phyloP scores from a whole-genome alignment of 2,329 filamentous ascomycete species.

The Arthrocladium fulminans region DNA sequence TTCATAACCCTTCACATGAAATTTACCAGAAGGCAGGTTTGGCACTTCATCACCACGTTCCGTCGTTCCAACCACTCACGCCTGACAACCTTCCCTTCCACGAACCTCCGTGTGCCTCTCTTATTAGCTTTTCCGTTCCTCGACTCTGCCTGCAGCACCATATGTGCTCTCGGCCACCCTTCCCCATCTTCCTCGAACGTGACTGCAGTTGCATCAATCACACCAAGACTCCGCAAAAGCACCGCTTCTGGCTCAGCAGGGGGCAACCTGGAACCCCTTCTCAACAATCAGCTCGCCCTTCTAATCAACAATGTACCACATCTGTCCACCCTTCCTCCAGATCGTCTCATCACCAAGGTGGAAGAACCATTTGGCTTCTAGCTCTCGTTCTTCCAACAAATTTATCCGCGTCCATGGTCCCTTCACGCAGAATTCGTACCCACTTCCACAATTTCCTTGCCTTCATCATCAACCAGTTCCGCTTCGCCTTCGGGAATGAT shows the following conservation, averaged over 20 bases:
- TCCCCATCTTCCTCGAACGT: conserved; percentile 19
- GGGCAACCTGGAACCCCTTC: conserved; percentile 51
- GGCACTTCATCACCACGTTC: background rate
- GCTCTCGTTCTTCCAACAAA: conserved; percentile 52
- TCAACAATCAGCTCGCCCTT: conserved; percentile 50
- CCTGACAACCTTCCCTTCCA: conserved; percentile 41
- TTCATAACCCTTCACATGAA: conserved; percentile 47
- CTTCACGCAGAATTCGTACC: conserved; percentile 44
- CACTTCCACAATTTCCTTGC: conserved; percentile 62
- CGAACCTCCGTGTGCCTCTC: conserved; percentile 30
- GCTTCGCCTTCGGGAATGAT: no score
- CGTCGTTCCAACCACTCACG: conserved; percentile 43
- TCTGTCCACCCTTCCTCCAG: conserved; percentile 45
- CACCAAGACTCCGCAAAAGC: conserved; percentile 42
- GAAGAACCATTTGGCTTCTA: conserved; percentile 60
- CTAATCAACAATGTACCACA: conserved; percentile 47
- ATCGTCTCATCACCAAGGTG: conserved; percentile 76
- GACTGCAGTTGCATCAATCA: conserved; percentile 49
- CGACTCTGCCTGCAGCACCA: conserved; percentile 45
- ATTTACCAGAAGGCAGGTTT: conserved; percentile 21
- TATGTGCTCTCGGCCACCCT: conserved; percentile 42
- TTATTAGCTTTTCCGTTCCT: conserved; percentile 36
- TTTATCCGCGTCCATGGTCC: conserved; percentile 46
- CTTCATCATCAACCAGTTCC: conserved; percentile 59
- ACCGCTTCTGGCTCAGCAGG: conserved; percentile 50